A percentile compares a stretch with the other conserved stretches of the same genome.
These are phyloP conservation scores for Sechiopsis laciniata DNA, from an alignment of 306 rosid species.

Conservation along the genomic window DNA sequence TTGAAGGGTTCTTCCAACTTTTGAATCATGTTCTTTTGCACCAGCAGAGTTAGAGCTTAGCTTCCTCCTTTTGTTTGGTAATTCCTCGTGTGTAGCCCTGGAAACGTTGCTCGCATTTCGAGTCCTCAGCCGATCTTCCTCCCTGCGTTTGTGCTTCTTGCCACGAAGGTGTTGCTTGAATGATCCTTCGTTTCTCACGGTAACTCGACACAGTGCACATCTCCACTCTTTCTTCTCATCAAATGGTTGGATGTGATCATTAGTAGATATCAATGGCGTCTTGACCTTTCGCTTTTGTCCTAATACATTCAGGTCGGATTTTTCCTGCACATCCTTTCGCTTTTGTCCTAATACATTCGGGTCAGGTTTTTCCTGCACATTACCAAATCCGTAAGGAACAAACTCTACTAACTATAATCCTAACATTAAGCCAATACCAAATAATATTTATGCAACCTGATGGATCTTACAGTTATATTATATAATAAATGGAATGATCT, in stretches of 20 bases:
- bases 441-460: not conserved
- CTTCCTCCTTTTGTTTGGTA: conserved; percentile 19
- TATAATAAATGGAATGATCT: too few relatives aligned
- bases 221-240: conserved; percentile 48
- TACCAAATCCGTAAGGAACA: not conserved
- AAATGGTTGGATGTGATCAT: conserved; percentile 19
- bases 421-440: too few relatives aligned
- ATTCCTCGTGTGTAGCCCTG: not conserved
- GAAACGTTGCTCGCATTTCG: conserved; percentile 20
- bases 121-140: conserved; percentile 22
- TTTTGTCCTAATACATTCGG: too few relatives aligned
- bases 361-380: too few relatives aligned
- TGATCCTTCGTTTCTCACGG: conserved; percentile 27
- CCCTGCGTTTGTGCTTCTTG: conserved; percentile 59
- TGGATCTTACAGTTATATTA: not conserved
- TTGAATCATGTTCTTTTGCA: conserved; percentile 25
- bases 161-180: conserved; percentile 50
- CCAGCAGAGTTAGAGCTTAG: conserved; percentile 6
- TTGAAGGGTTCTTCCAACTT: conserved; percentile 10
- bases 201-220: conserved; percentile 52
- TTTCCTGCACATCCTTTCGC: conserved; percentile 37
- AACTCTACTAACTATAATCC: not conserved
- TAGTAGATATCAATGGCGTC: not conserved
- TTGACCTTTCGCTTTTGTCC: conserved; percentile 40
- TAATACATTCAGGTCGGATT: conserved; percentile 35